A percentile compares a stretch with the other conserved stretches of the same genome.
phyloP scores from a whole-genome alignment of 139 green algal species.

The Astrephomene gubernaculifera region DNA sequence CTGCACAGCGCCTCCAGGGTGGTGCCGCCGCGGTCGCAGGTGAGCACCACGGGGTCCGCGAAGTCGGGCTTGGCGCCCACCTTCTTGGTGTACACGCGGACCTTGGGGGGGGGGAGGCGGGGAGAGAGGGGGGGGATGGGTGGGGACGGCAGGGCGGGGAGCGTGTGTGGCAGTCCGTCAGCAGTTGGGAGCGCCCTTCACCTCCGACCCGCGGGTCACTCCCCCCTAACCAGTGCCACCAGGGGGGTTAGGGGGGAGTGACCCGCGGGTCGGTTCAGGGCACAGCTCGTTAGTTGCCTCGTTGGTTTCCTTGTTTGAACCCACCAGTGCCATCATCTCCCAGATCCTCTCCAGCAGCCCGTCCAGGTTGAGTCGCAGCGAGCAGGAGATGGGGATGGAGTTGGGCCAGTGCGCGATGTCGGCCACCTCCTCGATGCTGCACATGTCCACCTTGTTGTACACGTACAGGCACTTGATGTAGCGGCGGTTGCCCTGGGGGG shows the following conservation, averaged over 20 bases:
- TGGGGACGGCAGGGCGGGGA: background rate
- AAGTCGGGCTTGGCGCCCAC: slow-evolving; percentile 96
- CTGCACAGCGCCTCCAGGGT: slow-evolving; percentile 87
- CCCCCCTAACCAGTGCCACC: too few relatives aligned
- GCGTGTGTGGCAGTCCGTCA: too few relatives aligned
- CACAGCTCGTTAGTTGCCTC: too few relatives aligned
- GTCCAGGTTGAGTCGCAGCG: slow-evolving; percentile 92
- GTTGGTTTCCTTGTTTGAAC: too few relatives aligned
- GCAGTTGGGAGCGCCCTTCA: too few relatives aligned
- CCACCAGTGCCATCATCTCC: slow-evolving; percentile 95
- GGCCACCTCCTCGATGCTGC: slow-evolving; percentile 96
- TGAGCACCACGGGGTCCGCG: slow-evolving; percentile 91
- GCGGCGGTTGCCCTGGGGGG: slow-evolving; percentile 80
- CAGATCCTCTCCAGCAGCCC: slow-evolving; percentile 93
- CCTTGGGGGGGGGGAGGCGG: slow-evolving; percentile 46
- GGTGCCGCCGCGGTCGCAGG: slow-evolving; percentile 89
- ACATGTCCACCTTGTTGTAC: slow-evolving; percentile 99
- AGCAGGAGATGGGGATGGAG: slow-evolving; percentile 92
- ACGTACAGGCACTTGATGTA: slow-evolving; percentile 99
- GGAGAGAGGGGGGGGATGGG: background rate
- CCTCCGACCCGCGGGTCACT: too few relatives aligned
- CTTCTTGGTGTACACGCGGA: slow-evolving; percentile 98
- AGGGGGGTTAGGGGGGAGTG: too few relatives aligned
- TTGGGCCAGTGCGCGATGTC: slow-evolving; percentile 83
- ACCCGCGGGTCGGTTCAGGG: too few relatives aligned